These are phyloP conservation scores for Fusarium devonianum DNA, from an alignment of 2,329 filamentous ascomycete species.

Conservation along the genomic window DNA sequence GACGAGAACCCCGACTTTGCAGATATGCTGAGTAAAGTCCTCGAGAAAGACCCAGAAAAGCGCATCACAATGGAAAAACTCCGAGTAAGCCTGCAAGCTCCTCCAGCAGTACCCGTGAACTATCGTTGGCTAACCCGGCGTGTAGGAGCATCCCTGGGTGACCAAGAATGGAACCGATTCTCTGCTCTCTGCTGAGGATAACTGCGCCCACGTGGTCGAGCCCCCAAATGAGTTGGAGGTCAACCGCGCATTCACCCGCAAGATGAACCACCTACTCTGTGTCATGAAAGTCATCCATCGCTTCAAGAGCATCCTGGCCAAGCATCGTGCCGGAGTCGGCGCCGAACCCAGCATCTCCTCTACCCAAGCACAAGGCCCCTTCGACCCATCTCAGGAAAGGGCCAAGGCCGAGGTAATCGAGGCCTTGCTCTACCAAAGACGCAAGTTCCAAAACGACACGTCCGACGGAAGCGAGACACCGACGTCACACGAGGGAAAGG, in stretches of 20 bases:
- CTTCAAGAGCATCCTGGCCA: slow-evolving; percentile 77
- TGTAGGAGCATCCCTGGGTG: slow-evolving; percentile 90
- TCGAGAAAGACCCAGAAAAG: slow-evolving; percentile 85
- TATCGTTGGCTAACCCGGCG: slow-evolving; percentile 17
- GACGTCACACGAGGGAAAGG: slow-evolving; percentile 65
- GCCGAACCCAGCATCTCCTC: slow-evolving; percentile 19
- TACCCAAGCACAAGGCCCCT: slow-evolving; percentile 9
- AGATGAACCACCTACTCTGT: slow-evolving; percentile 84
- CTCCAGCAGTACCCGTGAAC: neutral
- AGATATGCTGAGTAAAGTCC: slow-evolving; percentile 74
- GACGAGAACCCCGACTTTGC: slow-evolving; percentile 73
- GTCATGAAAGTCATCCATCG: slow-evolving; percentile 92
- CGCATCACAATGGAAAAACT: slow-evolving; percentile 85
- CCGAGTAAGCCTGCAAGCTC: slow-evolving; percentile 66
- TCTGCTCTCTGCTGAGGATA: slow-evolving; percentile 82
- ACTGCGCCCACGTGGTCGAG: slow-evolving; percentile 81
- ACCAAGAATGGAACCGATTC: slow-evolving; percentile 80
- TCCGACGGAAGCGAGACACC: slow-evolving; percentile 54
- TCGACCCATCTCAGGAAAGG: slow-evolving; percentile 43
- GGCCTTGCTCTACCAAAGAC: slow-evolving; percentile 56
- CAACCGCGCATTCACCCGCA: slow-evolving; percentile 87
- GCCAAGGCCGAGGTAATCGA: slow-evolving; percentile 58
- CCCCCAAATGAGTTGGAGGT: slow-evolving; percentile 90
- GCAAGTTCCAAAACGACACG: slow-evolving; percentile 49
- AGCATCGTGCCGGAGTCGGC: slow-evolving; percentile 28